These are phyloP conservation scores for Penicillium coprophilum DNA, from an alignment of 495 filamentous ascomycete species.

Conservation along the genomic window DNA sequence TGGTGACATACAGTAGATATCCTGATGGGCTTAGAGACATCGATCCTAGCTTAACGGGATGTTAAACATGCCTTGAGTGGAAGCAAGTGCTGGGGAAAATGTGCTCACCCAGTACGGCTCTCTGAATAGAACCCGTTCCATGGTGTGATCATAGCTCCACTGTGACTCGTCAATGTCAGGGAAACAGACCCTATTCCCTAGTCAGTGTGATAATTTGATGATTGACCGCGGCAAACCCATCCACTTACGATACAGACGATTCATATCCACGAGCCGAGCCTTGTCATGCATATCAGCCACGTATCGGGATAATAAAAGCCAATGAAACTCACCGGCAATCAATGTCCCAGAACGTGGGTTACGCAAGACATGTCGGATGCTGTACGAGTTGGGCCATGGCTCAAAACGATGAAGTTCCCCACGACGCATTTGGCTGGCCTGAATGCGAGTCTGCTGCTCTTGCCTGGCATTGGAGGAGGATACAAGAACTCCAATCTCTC, in stretches of 20 bases:
- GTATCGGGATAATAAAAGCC: neutral
- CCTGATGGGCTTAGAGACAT: slow-evolving; percentile 43
- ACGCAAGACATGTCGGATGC: slow-evolving; percentile 38
- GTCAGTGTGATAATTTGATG: slow-evolving; percentile 7
- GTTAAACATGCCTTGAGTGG: slow-evolving; percentile 10
- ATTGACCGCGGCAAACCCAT: slow-evolving; percentile 4
- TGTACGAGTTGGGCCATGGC: slow-evolving; percentile 32
- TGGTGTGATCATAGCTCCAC: slow-evolving; percentile 40
- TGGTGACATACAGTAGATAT: slow-evolving; percentile 34
- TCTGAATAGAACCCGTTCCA: slow-evolving; percentile 40
- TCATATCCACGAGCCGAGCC: slow-evolving; percentile 24
- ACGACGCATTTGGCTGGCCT: slow-evolving; percentile 36
- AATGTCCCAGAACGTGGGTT: slow-evolving; percentile 38
- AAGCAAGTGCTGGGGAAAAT: neutral
- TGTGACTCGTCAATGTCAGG: slow-evolving; percentile 36
- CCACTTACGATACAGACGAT: slow-evolving; percentile 39
- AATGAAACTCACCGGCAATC: slow-evolving; percentile 36
- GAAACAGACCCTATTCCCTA: slow-evolving; percentile 34
- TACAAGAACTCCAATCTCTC: slow-evolving; percentile 29
- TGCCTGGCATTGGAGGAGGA: slow-evolving; percentile 20
- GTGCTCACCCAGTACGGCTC: slow-evolving; percentile 36
- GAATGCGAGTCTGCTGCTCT: slow-evolving; percentile 31
- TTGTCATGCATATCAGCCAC: slow-evolving; percentile 14
- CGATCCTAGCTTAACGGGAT: slow-evolving; percentile 34
- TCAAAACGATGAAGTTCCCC: slow-evolving; percentile 38